A percentile compares a stretch with the other conserved stretches of the same genome.
Evolutionary conservation across 2,329 filamentous ascomycete genomes (phyloP).

Genomic region (Aspergillus nomiae): DNA sequence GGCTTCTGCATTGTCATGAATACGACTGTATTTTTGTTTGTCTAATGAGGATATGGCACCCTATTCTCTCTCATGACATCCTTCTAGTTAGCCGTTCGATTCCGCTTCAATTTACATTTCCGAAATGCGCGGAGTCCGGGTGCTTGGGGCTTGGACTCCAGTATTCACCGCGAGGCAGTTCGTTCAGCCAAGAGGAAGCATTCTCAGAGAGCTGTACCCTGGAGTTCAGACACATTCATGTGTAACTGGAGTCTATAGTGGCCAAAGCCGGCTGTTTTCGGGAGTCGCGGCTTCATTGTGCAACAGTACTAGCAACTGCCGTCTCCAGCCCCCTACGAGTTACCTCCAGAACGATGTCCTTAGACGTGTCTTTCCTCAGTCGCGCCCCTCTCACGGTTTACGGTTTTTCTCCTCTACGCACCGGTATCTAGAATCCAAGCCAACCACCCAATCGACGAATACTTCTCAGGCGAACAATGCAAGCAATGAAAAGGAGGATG

Average conservation of each 20-base stretch:
- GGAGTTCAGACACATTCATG: slow-evolving; percentile 6
- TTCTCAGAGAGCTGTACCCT: slow-evolving; percentile 23
- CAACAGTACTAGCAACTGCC: slow-evolving; percentile 17
- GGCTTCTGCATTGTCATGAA: slow-evolving; percentile 21
- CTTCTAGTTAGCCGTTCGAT: slow-evolving; percentile 25
- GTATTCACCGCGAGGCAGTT: slow-evolving; percentile 30
- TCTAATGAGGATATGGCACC: slow-evolving; percentile 36
- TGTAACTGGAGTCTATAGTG: slow-evolving; percentile 12
- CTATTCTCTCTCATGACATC: slow-evolving; percentile 26
- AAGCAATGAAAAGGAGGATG: slow-evolving; percentile 44
- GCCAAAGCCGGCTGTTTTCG: slow-evolving; percentile 26
- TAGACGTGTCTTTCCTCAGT: slow-evolving; percentile 16
- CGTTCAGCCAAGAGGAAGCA: slow-evolving; percentile 20
- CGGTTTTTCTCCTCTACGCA: slow-evolving; percentile 32
- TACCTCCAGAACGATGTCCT: slow-evolving; percentile 18
- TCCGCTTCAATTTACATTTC: slow-evolving; percentile 24
- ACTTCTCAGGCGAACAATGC: slow-evolving; percentile 29
- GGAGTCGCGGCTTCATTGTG: slow-evolving; percentile 23
- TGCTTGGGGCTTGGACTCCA: slow-evolving; percentile 39
- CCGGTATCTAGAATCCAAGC: slow-evolving; percentile 29
- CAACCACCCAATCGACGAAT: slow-evolving; percentile 19
- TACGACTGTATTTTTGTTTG: slow-evolving; percentile 10
- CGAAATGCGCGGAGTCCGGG: slow-evolving; percentile 46
- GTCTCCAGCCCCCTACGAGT: slow-evolving; percentile 18
- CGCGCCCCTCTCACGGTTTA: slow-evolving; percentile 22